Evolutionary conservation across 2,329 filamentous ascomycete species (phyloP).

Genomic region (Blastomyces gilchristii): DNA sequence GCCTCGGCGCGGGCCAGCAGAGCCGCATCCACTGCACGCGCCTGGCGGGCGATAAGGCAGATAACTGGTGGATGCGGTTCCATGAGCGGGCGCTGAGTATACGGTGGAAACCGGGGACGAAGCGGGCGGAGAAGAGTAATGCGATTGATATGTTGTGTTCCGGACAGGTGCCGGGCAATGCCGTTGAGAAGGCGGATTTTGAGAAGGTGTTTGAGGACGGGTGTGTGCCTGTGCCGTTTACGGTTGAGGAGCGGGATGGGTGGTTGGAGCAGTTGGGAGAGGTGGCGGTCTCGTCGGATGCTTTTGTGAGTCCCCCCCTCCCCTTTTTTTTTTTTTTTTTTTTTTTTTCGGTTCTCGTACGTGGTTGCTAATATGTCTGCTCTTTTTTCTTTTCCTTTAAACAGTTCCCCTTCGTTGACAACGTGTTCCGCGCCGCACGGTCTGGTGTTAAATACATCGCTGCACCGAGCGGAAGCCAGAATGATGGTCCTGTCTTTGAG

Average conservation of each 20-base stretch:
- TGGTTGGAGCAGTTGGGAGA: slow-evolving; percentile 68
- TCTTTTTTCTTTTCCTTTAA: background rate
- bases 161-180: slow-evolving; percentile 73
- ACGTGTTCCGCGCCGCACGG: slow-evolving; percentile 80
- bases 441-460: slow-evolving; percentile 95
- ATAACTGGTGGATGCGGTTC: slow-evolving; percentile 99
- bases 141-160: slow-evolving; percentile 92
- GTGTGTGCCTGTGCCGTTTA: slow-evolving; percentile 65
- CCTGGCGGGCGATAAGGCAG: slow-evolving; percentile 92
- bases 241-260: slow-evolving; percentile 67
- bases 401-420: slow-evolving; percentile 96
- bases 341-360: background rate
- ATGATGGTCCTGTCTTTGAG: slow-evolving; percentile 48
- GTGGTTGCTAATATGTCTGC: background rate
- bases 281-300: slow-evolving; percentile 85
- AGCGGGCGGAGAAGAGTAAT: slow-evolving; percentile 95
- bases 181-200: slow-evolving; percentile 75
- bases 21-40: slow-evolving; percentile 97
- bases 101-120: slow-evolving; percentile 96
- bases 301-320: slow-evolving; percentile 61
- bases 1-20: slow-evolving; percentile 91
- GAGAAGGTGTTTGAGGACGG: slow-evolving; percentile 76
- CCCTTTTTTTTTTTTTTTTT: background rate
- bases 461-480: slow-evolving; percentile 67
- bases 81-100: slow-evolving; percentile 77